These are phyloP conservation scores for Puccinia novopanici DNA, from an alignment of 1,284 basidiomycete species.

Conservation along the genomic window DNA sequence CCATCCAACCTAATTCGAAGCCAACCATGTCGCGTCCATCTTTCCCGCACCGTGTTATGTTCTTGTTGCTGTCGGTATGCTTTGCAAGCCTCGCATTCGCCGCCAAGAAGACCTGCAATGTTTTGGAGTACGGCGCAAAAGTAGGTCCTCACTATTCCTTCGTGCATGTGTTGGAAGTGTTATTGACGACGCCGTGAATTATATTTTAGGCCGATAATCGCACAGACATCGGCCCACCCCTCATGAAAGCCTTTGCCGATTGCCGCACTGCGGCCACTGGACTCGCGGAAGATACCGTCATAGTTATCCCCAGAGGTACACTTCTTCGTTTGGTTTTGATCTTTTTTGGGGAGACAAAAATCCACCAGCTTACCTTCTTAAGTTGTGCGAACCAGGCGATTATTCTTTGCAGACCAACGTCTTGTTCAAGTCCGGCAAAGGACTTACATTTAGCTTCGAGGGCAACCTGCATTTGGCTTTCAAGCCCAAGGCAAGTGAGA, in stretches of 20 bases:
- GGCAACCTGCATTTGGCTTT: conserved; percentile 12
- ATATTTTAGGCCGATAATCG: conserved; percentile 31
- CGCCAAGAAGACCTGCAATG: conserved; percentile 26
- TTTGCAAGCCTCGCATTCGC: background rate
- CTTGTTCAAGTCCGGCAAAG: background rate
- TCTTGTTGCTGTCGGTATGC: background rate
- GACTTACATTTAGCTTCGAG: conserved; percentile 19
- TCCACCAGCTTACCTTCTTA: background rate
- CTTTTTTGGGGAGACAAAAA: background rate
- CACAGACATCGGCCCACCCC: conserved; percentile 38
- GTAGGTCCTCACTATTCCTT: conserved; percentile 21
- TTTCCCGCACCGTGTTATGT: background rate
- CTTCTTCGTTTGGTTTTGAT: background rate
- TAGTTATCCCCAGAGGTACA: conserved; percentile 34
- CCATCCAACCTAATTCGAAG: too few relatives aligned
- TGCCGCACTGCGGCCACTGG: conserved; percentile 6
- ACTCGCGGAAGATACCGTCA: conserved; percentile 22
- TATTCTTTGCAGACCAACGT: conserved; percentile 8
- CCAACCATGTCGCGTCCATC: background rate
- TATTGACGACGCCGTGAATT: too few relatives aligned
- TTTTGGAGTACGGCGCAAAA: conserved; percentile 38
- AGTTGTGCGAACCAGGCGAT: conserved; percentile 4
- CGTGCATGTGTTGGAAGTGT: background rate
- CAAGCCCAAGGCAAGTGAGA: background rate
- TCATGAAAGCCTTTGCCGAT: conserved; percentile 36